Conservation (phyloP, 2,329 filamentous ascomycete genomes). For the Aspergillus thermomutatus region DNA sequence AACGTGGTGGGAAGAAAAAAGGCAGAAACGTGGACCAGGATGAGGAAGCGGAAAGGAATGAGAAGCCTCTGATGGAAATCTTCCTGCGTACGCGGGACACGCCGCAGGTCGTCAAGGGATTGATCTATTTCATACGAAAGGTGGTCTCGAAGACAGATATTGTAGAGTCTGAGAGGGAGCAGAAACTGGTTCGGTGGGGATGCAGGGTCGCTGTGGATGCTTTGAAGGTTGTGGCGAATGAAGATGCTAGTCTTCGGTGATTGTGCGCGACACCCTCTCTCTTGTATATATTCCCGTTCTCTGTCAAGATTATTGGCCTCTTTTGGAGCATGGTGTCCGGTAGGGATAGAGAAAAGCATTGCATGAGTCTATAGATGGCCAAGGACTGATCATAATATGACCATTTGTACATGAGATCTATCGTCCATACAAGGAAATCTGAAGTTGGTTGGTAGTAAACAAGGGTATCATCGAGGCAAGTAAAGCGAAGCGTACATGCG, state of each 20-base stretch:
- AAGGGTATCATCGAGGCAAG: neutral
- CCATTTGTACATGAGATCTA: neutral
- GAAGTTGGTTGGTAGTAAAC: neutral
- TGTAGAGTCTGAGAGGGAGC: slow-evolving; percentile 49
- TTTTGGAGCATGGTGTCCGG: neutral
- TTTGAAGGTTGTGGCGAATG: slow-evolving; percentile 33
- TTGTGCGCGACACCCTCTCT: neutral
- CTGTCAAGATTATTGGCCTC: neutral
- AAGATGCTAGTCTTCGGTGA: slow-evolving; percentile 1
- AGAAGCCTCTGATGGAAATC: slow-evolving; percentile 60
- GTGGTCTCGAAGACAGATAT: slow-evolving; percentile 65
- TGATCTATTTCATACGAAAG: slow-evolving; percentile 78
- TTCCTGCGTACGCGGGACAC: slow-evolving; percentile 64
- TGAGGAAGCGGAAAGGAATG: slow-evolving; percentile 42
- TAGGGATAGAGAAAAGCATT: neutral
- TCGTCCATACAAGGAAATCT: too few species aligned
- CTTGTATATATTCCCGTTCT: neutral
- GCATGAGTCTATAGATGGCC: neutral
- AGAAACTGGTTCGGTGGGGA: slow-evolving; percentile 49
- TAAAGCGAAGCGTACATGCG: neutral
- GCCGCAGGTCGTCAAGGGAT: slow-evolving; percentile 66
- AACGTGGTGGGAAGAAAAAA: slow-evolving; percentile 18
- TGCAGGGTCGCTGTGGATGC: slow-evolving; percentile 41
- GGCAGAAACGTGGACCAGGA: slow-evolving; percentile 15
- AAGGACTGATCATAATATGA: neutral